Conservation (phyloP, 176 grass and related monocot species). For the Musa schizocarpa region DNA sequence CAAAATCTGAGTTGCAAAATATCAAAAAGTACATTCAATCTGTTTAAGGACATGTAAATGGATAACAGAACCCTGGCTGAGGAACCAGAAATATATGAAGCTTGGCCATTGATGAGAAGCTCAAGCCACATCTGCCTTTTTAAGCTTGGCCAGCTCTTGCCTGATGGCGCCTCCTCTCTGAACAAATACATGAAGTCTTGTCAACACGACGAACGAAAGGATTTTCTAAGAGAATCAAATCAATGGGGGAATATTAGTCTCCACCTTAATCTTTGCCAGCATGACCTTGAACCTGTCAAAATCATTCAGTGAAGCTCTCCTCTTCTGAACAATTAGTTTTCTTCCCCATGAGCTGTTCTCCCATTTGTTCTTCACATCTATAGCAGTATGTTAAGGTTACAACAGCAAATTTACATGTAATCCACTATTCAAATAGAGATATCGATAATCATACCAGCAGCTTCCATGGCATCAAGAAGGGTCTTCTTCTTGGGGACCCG, state of each 20-base stretch:
- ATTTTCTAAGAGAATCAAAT: not conserved
- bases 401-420: not conserved
- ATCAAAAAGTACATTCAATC: too few species aligned
- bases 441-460: constrained; percentile 25
- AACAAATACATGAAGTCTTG: not conserved
- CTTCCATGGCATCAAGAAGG: constrained; percentile 38
- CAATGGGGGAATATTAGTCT: not conserved
- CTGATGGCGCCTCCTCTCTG: constrained; percentile 74
- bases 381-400: not conserved
- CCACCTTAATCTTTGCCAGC: constrained; percentile 78
- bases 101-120: not conserved
- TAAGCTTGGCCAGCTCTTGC: constrained; percentile 81
- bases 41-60: too few species aligned
- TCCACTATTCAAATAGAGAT: not conserved
- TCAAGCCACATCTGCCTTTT: constrained; percentile 46
- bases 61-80: too few species aligned
- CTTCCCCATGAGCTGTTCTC: constrained; percentile 90
- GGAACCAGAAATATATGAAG: too few species aligned
- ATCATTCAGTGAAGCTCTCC: constrained; percentile 77
- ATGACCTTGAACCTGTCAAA: constrained; percentile 91
- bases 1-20: too few species aligned
- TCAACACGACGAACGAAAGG: not conserved
- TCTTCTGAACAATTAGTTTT: constrained; percentile 88
- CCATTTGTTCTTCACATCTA: constrained; percentile 83
- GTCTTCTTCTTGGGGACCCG: constrained; percentile 36